A percentile compares a stretch with the other conserved stretches of the same genome.
phyloP scores from a whole-genome alignment of 495 filamentous ascomycete genomes.

The Xylaria intraflava region DNA sequence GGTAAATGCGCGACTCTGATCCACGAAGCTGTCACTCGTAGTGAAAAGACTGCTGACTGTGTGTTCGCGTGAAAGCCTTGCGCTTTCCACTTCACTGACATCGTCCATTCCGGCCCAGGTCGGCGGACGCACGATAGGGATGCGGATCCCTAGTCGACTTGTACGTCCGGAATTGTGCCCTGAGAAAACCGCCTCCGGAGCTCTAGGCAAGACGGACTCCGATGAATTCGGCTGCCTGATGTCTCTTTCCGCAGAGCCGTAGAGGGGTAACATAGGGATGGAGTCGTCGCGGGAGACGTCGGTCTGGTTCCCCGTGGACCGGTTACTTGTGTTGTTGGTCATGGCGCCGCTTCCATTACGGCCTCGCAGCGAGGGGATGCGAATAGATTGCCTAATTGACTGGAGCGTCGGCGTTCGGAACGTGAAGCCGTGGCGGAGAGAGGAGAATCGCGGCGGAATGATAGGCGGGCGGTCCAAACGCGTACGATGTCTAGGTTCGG shows the following conservation, averaged over 20 bases:
- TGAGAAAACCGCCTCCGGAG: not conserved
- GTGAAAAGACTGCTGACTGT: constrained; percentile 2
- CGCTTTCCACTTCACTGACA: not conserved
- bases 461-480: too few species aligned
- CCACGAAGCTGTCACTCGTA: not conserved
- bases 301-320: not conserved
- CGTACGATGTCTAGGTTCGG: not conserved
- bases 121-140: not conserved
- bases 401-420: constrained; percentile 7
- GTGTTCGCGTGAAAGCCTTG: not conserved
- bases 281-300: not conserved
- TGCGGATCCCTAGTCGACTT: not conserved
- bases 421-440: not conserved
- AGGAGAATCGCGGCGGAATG: constrained; percentile 8
- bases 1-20: not conserved
- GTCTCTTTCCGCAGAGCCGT: not conserved
- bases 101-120: not conserved
- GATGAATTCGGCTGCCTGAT: too few species aligned
- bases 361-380: not conserved
- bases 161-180: not conserved
- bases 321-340: not conserved
- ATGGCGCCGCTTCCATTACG: not conserved
- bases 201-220: not conserved
- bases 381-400: constrained; percentile 1
- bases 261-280: constrained; percentile 1